Evolutionary conservation across 1,284 basidiomycete species (phyloP).

Genomic region (Peniophora sp.): DNA sequence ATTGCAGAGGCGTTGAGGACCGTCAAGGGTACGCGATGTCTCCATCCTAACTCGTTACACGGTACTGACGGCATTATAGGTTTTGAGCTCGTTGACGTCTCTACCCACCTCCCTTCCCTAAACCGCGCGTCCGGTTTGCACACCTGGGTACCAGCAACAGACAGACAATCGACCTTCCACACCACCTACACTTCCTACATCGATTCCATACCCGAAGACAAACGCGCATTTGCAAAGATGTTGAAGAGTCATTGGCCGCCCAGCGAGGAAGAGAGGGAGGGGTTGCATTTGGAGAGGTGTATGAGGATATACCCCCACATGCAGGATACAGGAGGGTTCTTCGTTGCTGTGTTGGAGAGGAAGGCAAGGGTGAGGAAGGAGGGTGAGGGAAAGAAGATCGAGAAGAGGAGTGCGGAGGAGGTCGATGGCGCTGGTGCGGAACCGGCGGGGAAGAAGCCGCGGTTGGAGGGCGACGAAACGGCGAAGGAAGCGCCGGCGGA

Average conservation of each 20-base stretch:
- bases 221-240: slow-evolving; percentile 49
- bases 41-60: too few species aligned
- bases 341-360: slow-evolving; percentile 82
- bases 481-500: slow-evolving; percentile 1
- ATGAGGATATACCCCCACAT: slow-evolving; percentile 90
- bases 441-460: slow-evolving; percentile 40
- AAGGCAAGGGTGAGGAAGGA: slow-evolving; percentile 7
- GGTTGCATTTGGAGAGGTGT: slow-evolving; percentile 61
- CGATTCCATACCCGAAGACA: slow-evolving; percentile 37
- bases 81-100: slow-evolving; percentile 80
- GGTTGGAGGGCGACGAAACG: slow-evolving; percentile 22
- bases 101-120: slow-evolving; percentile 63
- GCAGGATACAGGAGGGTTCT: slow-evolving; percentile 97
- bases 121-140: slow-evolving; percentile 70
- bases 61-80: slow-evolving; percentile 29
- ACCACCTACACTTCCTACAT: slow-evolving; percentile 51
- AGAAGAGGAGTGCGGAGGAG: slow-evolving; percentile 38
- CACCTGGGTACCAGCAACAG: slow-evolving; percentile 66
- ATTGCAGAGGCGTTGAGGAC: slow-evolving; percentile 76
- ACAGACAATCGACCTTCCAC: slow-evolving; percentile 36
- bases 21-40: slow-evolving; percentile 60
- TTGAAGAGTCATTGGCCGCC: slow-evolving; percentile 78
- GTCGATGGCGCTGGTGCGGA: slow-evolving; percentile 29
- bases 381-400: slow-evolving; percentile 10
- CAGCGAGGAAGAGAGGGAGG: slow-evolving; percentile 37